These are phyloP conservation scores for Tulasnella sp. DNA, from an alignment of 768 basidiomycete species.

Conservation along the genomic window DNA sequence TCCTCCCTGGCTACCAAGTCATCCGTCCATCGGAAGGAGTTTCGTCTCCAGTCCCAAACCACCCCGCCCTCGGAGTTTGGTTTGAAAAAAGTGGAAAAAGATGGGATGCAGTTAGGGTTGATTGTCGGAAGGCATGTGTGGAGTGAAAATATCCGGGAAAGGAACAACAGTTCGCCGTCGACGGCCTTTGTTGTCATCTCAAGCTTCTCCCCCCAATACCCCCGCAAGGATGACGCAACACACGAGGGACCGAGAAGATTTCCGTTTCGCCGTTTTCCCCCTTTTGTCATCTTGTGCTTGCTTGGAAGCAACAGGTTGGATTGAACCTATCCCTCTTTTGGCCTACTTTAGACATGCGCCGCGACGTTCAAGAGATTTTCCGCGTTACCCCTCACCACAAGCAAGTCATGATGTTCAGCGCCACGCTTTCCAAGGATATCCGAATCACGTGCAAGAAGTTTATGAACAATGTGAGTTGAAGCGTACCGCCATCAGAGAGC, in stretches of 20 bases:
- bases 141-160: not conserved
- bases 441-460: conserved; percentile 98
- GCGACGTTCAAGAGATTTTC: conserved; percentile 99
- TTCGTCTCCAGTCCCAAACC: not conserved
- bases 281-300: conserved; percentile 10
- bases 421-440: conserved; percentile 95
- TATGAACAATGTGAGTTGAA: conserved; percentile 85
- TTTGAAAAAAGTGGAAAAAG: not conserved
- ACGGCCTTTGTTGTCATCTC: not conserved
- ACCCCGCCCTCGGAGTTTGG: not conserved
- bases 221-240: conserved; percentile 1
- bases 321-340: conserved; percentile 37
- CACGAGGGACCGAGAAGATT: not conserved
- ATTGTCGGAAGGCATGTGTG: not conserved
- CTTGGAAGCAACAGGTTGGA: conserved; percentile 7
- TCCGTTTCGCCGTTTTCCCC: not conserved
- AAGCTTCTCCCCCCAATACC: not conserved
- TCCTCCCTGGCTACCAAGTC: not conserved
- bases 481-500: not conserved
- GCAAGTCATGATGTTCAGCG: conserved; percentile 99
- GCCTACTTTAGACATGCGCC: conserved; percentile 87
- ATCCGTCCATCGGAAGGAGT: not conserved
- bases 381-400: conserved; percentile 98
- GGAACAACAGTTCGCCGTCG: not conserved
- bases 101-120: not conserved